Evolutionary conservation across 108 stramenopile species (phyloP), one percentile per base, ranked within the genome.

Genomic region (Skeletonema tropicum): DNA sequence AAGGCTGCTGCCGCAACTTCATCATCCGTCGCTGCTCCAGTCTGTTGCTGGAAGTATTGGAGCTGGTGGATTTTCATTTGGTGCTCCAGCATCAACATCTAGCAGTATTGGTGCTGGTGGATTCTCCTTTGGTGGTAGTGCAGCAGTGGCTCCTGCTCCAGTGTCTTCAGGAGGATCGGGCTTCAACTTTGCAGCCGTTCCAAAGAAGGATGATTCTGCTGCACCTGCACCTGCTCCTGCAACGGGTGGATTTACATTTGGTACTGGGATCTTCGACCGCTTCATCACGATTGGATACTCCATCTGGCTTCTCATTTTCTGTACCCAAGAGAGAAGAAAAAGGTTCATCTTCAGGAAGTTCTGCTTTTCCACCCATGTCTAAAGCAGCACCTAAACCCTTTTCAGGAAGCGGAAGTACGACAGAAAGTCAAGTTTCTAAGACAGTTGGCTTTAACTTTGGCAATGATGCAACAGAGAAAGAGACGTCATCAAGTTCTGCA

Each of bases 261-360:
- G 88, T 17, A 83, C 67, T 6, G 60, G 60, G 58, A 92, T 90
- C 45, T 94, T 96, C 69, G 79, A 92, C 75, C 93, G 95, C 6
- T n/a, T n/a, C n/a, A n/a, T n/a, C n/a, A n/a, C n/a, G n/a, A n/a
- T n/a, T n/a, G n/a, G n/a, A n/a, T n/a, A n/a, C n/a, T n/a, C n/a
- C n/a, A n/a, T n/a, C n/a, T n/a, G n/a, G n/a, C n/a, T n/a, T n/a
- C n/a, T n/a, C n/a, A n/a, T n/a, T n/a, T n/a, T n/a, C n/a, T n/a
- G n/a, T n/a, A n/a, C 58, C 68, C 3, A 48, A 60, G 31, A 48
- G 39, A 42, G 71, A 32, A 29, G 64, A 41, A 42, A 35, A 68
- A 10, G 29, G 36, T 4, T 33, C 70, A 33, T 14, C 29, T 63
- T 7, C 62, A 14, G 21, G 60, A 23, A 42, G 13, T 48, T 35